Percentiles rank a stretch among this genome's conserved stretches.
Evolutionary conservation across 129 eudicot genomes (phyloP).

Genomic region (Apium graveolens): DNA sequence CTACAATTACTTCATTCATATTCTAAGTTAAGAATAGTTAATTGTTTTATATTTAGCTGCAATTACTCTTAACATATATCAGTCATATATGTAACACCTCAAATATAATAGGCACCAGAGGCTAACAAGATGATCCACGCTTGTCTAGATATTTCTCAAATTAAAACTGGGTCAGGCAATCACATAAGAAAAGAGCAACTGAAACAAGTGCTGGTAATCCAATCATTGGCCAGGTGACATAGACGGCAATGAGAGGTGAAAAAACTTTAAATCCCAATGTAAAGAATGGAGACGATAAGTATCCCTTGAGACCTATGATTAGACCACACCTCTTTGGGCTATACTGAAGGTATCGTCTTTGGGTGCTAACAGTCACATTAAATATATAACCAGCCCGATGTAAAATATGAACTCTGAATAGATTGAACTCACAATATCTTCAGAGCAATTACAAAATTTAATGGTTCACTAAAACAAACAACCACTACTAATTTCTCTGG

Average conservation of each 20-base stretch:
- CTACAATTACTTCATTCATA: too few relatives aligned
- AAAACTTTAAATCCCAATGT: slow-evolving; percentile 64
- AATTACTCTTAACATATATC: too few relatives aligned
- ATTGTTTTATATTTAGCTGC: too few relatives aligned
- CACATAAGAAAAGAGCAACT: slow-evolving; percentile 54
- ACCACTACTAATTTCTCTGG: neutral
- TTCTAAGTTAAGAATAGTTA: too few relatives aligned
- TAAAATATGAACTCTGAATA: slow-evolving; percentile 57
- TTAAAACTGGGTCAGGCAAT: slow-evolving; percentile 54
- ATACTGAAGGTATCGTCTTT: slow-evolving; percentile 66
- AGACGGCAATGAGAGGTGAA: slow-evolving; percentile 59
- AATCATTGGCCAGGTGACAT: slow-evolving; percentile 61
- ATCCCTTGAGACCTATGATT: slow-evolving; percentile 71
- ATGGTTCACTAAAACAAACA: neutral
- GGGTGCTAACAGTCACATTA: slow-evolving; percentile 55
- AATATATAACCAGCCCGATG: slow-evolving; percentile 55
- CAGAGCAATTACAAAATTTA: slow-evolving; percentile 4
- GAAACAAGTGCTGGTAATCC: slow-evolving; percentile 56
- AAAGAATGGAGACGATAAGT: slow-evolving; percentile 54
- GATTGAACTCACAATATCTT: slow-evolving; percentile 48
- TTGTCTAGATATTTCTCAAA: slow-evolving; percentile 45
- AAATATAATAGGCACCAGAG: slow-evolving; percentile 70
- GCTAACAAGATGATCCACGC: slow-evolving; percentile 66
- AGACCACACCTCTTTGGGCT: slow-evolving; percentile 82
- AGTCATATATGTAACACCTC: slow-evolving; percentile 41